Percentiles rank a stretch among this genome's conserved stretches.
These are phyloP conservation scores for Termitomyces sp. DNA, from an alignment of 1,284 basidiomycete genomes.

Conservation along the genomic window DNA sequence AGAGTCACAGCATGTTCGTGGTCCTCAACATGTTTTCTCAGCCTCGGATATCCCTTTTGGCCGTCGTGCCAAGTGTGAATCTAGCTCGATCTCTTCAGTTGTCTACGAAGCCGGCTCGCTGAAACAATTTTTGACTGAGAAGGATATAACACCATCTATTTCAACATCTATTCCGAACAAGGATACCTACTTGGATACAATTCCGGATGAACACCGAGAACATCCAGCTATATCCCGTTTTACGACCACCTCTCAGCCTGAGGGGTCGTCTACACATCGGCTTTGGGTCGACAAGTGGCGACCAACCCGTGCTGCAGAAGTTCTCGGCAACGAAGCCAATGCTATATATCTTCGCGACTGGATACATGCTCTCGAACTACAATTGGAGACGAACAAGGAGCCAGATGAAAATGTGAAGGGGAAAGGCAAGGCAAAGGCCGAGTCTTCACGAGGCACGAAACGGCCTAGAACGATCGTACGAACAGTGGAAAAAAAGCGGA, in stretches of 20 bases:
- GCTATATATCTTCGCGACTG: slow-evolving; percentile 79
- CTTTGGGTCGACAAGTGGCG: slow-evolving; percentile 78
- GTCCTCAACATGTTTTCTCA: slow-evolving; percentile 37
- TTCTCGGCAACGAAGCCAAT: slow-evolving; percentile 77
- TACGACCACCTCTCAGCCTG: slow-evolving; percentile 22
- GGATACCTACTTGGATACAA: slow-evolving; percentile 13
- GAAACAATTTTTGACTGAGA: not conserved
- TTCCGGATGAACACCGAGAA: slow-evolving; percentile 31
- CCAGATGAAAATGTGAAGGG: slow-evolving; percentile 19
- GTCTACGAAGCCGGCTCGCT: not conserved
- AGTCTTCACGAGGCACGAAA: slow-evolving; percentile 35
- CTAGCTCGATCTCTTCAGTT: not conserved
- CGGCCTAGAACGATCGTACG: slow-evolving; percentile 45
- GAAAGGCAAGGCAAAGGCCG: slow-evolving; percentile 19
- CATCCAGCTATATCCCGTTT: slow-evolving; percentile 56
- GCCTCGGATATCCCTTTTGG: slow-evolving; percentile 19
- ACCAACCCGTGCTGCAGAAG: slow-evolving; percentile 67
- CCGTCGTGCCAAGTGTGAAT: slow-evolving; percentile 13
- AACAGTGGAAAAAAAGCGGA: slow-evolving; percentile 39
- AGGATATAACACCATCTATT: not conserved
- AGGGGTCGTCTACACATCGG: slow-evolving; percentile 33
- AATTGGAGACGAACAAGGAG: slow-evolving; percentile 33
- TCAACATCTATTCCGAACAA: not conserved
- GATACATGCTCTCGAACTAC: slow-evolving; percentile 68
- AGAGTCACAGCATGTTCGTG: slow-evolving; percentile 60